Percentiles rank a stretch among this genome's conserved stretches.
Conservation (phyloP, 2,329 filamentous ascomycete genomes). For the Paecilomyces variotii region DNA sequence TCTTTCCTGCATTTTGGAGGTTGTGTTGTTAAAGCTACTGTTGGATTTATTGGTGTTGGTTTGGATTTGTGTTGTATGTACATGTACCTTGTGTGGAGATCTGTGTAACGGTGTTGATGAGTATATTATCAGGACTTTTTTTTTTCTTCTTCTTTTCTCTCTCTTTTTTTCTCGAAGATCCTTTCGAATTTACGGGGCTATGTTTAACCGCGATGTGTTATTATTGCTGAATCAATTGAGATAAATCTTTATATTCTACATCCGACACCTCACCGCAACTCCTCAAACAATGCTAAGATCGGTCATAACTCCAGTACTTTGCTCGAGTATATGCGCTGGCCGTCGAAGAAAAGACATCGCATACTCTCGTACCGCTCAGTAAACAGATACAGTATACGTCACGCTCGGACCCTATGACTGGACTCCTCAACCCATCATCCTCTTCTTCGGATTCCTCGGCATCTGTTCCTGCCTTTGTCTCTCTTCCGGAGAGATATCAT, state of each 20-base stretch:
- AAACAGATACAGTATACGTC: neutral
- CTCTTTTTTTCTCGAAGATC: no score
- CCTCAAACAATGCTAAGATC: neutral
- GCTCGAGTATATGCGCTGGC: neutral
- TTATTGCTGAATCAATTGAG: neutral
- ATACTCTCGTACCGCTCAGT: neutral
- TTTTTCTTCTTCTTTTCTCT: neutral
- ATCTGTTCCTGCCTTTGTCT: constrained; percentile 27
- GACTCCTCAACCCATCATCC: constrained; percentile 30
- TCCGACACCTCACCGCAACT: neutral
- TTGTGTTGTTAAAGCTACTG: no score
- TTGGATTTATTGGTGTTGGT: no score
- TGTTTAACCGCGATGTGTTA: no score
- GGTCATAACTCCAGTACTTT: no score
- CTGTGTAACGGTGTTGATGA: no score
- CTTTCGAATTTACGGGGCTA: no score
- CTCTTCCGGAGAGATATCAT: constrained; percentile 32
- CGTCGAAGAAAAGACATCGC: neutral
- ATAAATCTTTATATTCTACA: neutral
- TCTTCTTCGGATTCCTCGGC: constrained; percentile 39
- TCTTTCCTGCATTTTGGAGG: no score
- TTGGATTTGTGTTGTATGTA: no score
- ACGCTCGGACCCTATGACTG: neutral
- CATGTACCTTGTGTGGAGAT: no score
- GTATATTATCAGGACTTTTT: neutral